phyloP scores from a whole-genome alignment of 1,284 basidiomycete species.

The Inonotus hispidus region DNA sequence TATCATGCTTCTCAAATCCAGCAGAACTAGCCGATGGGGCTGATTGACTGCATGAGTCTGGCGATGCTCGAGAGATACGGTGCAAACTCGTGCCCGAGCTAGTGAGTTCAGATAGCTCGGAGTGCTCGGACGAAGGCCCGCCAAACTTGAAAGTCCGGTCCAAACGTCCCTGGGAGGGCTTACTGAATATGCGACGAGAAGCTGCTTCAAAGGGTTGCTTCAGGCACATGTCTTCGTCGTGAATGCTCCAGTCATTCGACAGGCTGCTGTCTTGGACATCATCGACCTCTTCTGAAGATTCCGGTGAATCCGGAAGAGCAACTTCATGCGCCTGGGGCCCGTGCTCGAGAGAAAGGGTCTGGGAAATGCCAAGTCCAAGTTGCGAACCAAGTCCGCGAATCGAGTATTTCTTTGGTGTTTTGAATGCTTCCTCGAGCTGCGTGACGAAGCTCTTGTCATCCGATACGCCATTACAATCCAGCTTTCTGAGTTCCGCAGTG shows the following conservation, averaged over 20 bases:
- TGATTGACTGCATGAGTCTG: neutral
- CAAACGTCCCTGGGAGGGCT: slow-evolving; percentile 55
- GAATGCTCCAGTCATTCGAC: slow-evolving; percentile 21
- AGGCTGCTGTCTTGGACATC: slow-evolving; percentile 28
- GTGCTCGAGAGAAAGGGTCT: slow-evolving; percentile 21
- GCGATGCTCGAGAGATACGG: slow-evolving; percentile 15
- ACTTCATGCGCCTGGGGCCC: slow-evolving; percentile 25
- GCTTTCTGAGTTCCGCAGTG: slow-evolving; percentile 67
- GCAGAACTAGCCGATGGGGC: slow-evolving; percentile 20
- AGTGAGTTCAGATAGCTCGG: neutral
- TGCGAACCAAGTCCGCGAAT: slow-evolving; percentile 39
- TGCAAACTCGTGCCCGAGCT: neutral
- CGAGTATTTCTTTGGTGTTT: slow-evolving; percentile 63
- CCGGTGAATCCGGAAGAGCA: slow-evolving; percentile 20
- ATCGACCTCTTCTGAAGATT: slow-evolving; percentile 17
- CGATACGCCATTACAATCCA: slow-evolving; percentile 53
- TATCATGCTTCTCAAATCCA: slow-evolving; percentile 25
- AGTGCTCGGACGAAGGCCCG: slow-evolving; percentile 34
- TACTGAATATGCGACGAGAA: slow-evolving; percentile 36
- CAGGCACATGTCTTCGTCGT: slow-evolving; percentile 10
- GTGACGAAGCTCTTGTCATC: slow-evolving; percentile 76
- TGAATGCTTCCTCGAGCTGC: slow-evolving; percentile 73
- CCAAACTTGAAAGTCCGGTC: slow-evolving; percentile 71
- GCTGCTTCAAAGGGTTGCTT: neutral
- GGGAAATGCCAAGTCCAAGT: slow-evolving; percentile 25